phyloP scores from a whole-genome alignment of 2,329 filamentous ascomycete species.

The Hymenoscyphus salicellus region DNA sequence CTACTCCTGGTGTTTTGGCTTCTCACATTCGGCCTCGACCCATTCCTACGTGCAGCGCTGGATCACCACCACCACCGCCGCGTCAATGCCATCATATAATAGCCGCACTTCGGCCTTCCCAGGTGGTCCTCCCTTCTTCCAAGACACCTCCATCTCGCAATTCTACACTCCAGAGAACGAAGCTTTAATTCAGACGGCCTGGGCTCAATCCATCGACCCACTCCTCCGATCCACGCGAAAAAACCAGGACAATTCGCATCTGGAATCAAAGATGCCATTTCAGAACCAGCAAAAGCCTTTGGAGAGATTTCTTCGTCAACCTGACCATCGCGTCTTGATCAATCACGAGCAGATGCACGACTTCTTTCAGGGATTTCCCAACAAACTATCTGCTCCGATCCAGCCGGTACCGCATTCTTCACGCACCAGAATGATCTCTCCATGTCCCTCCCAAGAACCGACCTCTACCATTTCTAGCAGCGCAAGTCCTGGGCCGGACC shows the following conservation, averaged over 20 bases:
- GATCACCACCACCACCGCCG: background rate
- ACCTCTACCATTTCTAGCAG: constrained; percentile 24
- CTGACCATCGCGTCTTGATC: constrained; percentile 17
- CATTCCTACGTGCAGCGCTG: background rate
- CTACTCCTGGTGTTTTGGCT: background rate
- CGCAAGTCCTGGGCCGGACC: constrained; percentile 24
- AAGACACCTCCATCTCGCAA: constrained; percentile 12
- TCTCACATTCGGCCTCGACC: background rate
- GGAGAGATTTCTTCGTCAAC: constrained; percentile 25
- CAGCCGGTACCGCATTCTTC: constrained; percentile 20
- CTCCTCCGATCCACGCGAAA: constrained; percentile 12
- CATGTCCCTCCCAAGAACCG: constrained; percentile 28
- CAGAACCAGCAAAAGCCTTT: constrained; percentile 18
- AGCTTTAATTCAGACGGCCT: constrained; percentile 14
- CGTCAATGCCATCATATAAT: constrained; percentile 16
- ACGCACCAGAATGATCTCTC: constrained; percentile 23
- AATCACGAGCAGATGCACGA: constrained; percentile 11
- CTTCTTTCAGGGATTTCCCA: constrained; percentile 8
- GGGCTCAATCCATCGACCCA: constrained; percentile 24
- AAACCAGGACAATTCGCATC: constrained; percentile 1
- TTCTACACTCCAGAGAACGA: constrained; percentile 15
- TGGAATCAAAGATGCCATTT: constrained; percentile 8
- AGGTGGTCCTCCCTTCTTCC: constrained; percentile 14
- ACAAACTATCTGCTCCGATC: constrained; percentile 16
- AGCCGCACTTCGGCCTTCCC: constrained; percentile 7